These are phyloP conservation scores for Cyathus pygmaeus DNA, from an alignment of 1,284 basidiomycete species.

Conservation along the genomic window DNA sequence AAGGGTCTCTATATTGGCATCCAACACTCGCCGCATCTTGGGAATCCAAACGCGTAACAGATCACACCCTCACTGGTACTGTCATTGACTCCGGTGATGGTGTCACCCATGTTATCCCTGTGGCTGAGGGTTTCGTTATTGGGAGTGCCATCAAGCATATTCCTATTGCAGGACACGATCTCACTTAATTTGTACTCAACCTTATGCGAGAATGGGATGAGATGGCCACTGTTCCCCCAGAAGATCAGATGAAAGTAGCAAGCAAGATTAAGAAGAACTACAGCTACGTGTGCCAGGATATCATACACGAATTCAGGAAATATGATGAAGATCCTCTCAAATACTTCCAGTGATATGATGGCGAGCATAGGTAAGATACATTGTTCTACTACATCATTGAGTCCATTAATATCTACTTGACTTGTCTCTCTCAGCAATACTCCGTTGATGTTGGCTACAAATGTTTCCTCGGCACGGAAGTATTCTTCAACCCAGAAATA, in stretches of 20 bases:
- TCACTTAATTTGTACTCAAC: conserved; percentile 97
- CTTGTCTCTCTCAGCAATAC: conserved; percentile 34
- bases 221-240: conserved; percentile 90
- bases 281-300: conserved; percentile 99
- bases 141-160: conserved; percentile 99
- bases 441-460: conserved; percentile 95
- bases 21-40: conserved; percentile 97
- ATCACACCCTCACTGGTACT: conserved; percentile 95
- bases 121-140: conserved; percentile 98
- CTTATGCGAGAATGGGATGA: conserved; percentile 96
- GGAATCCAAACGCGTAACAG: conserved; percentile 92
- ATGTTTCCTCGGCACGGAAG: conserved; percentile 98
- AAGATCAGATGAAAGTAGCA: conserved; percentile 93
- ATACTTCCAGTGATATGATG: conserved; percentile 94
- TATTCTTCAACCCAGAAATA: conserved; percentile 99
- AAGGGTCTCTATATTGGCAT: conserved; percentile 98
- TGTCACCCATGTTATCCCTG: conserved; percentile 97
- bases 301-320: conserved; percentile 98
- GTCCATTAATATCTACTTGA: conserved; percentile 3
- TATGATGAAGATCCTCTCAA: conserved; percentile 97
- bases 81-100: conserved; percentile 99
- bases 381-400: too few relatives aligned
- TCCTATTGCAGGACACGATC: conserved; percentile 97
- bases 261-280: conserved; percentile 98
- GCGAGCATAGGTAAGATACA: conserved; percentile 94